phyloP scores from a whole-genome alignment of 805 yeast species.

The Metschnikowia lachancei region DNA sequence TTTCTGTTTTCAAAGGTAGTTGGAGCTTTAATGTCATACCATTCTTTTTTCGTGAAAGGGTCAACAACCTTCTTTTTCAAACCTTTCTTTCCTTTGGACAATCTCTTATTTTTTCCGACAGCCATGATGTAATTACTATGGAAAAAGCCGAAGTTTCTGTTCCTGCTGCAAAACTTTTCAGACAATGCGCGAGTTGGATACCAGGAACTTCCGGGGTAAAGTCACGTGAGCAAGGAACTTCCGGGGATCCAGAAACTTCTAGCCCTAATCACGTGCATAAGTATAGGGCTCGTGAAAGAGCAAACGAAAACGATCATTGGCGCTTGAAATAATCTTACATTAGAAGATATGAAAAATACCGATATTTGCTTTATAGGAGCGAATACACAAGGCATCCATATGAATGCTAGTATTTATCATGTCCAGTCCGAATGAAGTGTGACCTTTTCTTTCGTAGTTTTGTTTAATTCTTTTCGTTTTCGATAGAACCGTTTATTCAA shows the following conservation, averaged over 20 bases:
- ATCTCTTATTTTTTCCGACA: conserved; percentile 89
- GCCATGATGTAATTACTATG: conserved; percentile 46
- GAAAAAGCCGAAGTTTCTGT: neutral
- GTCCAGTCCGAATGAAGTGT: too few species aligned
- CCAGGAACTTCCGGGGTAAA: conserved; percentile 7
- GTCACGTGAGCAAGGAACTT: neutral
- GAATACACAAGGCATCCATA: too few species aligned
- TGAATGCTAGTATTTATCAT: too few species aligned
- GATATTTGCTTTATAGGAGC: too few species aligned
- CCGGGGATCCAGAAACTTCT: conserved; percentile 4
- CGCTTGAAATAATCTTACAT: neutral
- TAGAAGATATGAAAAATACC: too few species aligned
- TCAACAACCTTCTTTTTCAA: conserved; percentile 98
- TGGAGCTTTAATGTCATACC: conserved; percentile 99
- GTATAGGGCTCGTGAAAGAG: conserved; percentile 6
- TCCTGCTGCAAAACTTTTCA: conserved; percentile 14
- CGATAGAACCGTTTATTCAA: conserved; percentile 41
- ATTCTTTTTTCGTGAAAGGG: conserved; percentile 99
- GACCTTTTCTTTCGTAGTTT: too few species aligned
- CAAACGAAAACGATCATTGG: neutral
- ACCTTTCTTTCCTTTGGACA: conserved; percentile 90
- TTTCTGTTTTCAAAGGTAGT: conserved; percentile 97
- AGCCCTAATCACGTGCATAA: conserved; percentile 16
- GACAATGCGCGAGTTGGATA: conserved; percentile 2
- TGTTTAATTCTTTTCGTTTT: neutral